phyloP scores from a whole-genome alignment of 306 rosid species.

The Mucuna pruriens region DNA sequence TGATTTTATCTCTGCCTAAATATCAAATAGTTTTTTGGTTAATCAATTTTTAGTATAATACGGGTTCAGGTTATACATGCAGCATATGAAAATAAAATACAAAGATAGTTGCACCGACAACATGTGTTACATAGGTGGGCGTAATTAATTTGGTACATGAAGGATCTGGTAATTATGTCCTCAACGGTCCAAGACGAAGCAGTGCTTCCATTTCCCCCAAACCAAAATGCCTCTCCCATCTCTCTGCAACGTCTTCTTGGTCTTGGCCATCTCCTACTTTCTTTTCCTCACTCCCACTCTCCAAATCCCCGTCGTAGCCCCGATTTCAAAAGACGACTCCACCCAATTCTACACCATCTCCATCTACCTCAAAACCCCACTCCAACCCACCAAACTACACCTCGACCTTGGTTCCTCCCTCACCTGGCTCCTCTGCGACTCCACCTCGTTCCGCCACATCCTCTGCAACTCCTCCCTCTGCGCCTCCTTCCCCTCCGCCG shows the following conservation, averaged over 20 bases:
- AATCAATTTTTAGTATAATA: no score
- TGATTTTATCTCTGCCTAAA: no score
- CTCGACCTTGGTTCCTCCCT: constrained; percentile 54
- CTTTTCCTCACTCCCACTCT: not conserved
- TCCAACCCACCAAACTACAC: constrained; percentile 39
- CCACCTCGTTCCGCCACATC: constrained; percentile 35
- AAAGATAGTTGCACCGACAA: no score
- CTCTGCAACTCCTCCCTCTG: constrained; percentile 47
- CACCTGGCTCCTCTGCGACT: constrained; percentile 57
- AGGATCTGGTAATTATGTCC: not conserved
- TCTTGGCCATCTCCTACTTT: not conserved
- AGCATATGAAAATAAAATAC: no score
- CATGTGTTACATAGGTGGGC: no score
- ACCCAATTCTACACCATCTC: constrained; percentile 47
- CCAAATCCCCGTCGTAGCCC: constrained; percentile 41
- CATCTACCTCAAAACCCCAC: constrained; percentile 48
- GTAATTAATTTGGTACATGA: no score
- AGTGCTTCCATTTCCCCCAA: not conserved
- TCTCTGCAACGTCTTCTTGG: not conserved
- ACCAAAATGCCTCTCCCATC: not conserved
- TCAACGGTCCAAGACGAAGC: not conserved
- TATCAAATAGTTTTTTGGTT: no score
- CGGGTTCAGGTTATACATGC: no score
- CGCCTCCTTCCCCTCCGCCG: constrained; percentile 1
- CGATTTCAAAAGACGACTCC: constrained; percentile 43